phyloP scores from a whole-genome alignment of 1,139 yeast species.

The Candida mesenterica region DNA sequence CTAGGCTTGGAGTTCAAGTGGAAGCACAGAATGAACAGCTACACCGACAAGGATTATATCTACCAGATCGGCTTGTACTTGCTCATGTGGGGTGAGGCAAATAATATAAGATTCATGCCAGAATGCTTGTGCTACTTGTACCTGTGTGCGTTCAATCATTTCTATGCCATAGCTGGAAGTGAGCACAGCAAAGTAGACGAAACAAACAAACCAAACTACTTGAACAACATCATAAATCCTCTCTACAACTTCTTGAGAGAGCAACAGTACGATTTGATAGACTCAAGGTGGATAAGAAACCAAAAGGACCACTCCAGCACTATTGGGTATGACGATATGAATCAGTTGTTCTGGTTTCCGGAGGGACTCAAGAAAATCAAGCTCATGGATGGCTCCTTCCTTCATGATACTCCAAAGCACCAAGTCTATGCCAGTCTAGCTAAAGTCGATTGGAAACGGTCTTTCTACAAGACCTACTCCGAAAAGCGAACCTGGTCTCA shows the following conservation, averaged over 20 bases:
- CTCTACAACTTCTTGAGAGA: constrained; percentile 41
- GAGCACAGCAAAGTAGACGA: background rate
- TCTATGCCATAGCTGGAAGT: background rate
- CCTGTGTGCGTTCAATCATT: constrained; percentile 22
- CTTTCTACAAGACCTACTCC: constrained; percentile 67
- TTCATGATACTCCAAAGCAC: constrained; percentile 36
- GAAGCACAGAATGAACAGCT: constrained; percentile 22
- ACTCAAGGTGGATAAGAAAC: constrained; percentile 44
- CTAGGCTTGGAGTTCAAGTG: constrained; percentile 22
- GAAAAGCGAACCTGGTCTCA: constrained; percentile 82
- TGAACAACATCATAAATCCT: constrained; percentile 45
- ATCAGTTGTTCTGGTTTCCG: constrained; percentile 81
- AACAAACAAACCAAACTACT: constrained; percentile 16
- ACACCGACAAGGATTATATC: constrained; percentile 22
- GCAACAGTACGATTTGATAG: constrained; percentile 39
- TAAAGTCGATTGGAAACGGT: constrained; percentile 56
- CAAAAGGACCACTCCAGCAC: constrained; percentile 67
- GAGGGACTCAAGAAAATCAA: constrained; percentile 55
- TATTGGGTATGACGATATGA: constrained; percentile 85
- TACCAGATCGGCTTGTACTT: constrained; percentile 34
- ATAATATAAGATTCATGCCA: constrained; percentile 42
- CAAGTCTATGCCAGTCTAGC: background rate
- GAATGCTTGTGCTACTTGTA: constrained; percentile 42
- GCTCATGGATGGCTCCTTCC: constrained; percentile 34
- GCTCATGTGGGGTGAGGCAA: constrained; percentile 46